Evolutionary conservation across 2,329 filamentous ascomycete genomes (phyloP).

Genomic region (Ascocoryne sarcoides): DNA sequence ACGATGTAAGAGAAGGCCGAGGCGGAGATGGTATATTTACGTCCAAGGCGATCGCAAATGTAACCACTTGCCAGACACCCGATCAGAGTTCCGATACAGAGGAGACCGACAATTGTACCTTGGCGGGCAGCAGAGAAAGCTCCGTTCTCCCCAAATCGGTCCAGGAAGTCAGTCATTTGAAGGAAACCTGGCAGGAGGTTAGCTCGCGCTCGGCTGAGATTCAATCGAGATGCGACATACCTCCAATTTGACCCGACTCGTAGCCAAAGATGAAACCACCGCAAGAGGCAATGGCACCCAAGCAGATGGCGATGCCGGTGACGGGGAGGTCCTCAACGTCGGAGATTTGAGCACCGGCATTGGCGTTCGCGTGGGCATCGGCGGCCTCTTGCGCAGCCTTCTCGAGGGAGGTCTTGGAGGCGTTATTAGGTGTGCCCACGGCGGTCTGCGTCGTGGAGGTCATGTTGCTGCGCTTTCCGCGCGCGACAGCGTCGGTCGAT

Average conservation of each 20-base stretch:
- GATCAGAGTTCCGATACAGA: slow-evolving; percentile 50
- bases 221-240: slow-evolving; percentile 30
- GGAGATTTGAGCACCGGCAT: no score
- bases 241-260: slow-evolving; percentile 35
- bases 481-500: not conserved
- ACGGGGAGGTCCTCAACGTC: slow-evolving; percentile 1
- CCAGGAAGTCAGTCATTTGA: slow-evolving; percentile 44
- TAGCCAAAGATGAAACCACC: slow-evolving; percentile 49
- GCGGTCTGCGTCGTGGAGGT: not conserved
- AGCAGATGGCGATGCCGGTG: slow-evolving; percentile 36
- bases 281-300: slow-evolving; percentile 44
- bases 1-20: slow-evolving; percentile 55
- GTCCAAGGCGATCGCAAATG: slow-evolving; percentile 52
- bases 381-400: not conserved
- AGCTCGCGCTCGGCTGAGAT: no score
- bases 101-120: slow-evolving; percentile 55
- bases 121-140: slow-evolving; percentile 49
- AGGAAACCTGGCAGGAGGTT: slow-evolving; percentile 28
- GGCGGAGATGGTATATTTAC: slow-evolving; percentile 51
- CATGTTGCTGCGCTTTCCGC: not conserved
- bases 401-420: not conserved
- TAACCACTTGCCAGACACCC: slow-evolving; percentile 51
- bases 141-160: slow-evolving; percentile 42
- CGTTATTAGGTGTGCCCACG: not conserved
- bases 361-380: not conserved